phyloP scores from a whole-genome alignment of 2,329 filamentous ascomycete genomes.

The Alternaria sp. region DNA sequence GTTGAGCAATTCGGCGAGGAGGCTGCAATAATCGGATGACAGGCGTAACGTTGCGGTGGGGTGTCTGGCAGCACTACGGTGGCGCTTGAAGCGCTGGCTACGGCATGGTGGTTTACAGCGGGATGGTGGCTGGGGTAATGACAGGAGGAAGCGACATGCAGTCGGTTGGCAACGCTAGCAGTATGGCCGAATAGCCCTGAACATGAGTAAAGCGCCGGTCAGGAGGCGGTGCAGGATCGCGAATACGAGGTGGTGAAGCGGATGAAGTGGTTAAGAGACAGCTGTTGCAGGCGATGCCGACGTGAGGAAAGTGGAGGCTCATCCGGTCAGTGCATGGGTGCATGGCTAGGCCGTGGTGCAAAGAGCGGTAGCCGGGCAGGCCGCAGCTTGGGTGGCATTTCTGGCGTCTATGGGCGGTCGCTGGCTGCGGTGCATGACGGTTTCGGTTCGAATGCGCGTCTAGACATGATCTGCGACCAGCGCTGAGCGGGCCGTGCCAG shows the following conservation, averaged over 20 bases:
- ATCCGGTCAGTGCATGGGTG: neutral
- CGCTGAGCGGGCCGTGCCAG: constrained; percentile 19
- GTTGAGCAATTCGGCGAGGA: neutral
- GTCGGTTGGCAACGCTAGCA: neutral
- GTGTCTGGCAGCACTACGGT: neutral
- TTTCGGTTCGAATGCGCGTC: constrained; percentile 4
- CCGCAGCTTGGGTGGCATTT: constrained; percentile 6
- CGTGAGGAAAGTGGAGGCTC: neutral
- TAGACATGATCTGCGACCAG: constrained; percentile 19
- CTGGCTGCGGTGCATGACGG: constrained; percentile 1
- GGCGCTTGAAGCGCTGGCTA: neutral
- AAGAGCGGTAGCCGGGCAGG: constrained; percentile 9
- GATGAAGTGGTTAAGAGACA: neutral
- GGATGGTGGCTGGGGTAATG: neutral
- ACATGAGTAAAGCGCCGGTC: neutral
- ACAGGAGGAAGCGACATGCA: neutral
- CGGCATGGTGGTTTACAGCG: neutral
- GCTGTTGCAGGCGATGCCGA: neutral
- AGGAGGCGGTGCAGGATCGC: neutral
- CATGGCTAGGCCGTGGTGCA: neutral
- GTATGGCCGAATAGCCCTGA: neutral
- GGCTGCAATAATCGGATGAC: neutral
- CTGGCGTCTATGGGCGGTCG: constrained; percentile 10
- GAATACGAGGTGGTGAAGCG: neutral
- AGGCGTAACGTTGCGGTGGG: neutral